Evolutionary conservation across 495 filamentous ascomycete species (phyloP).

Genomic region (Neurospora sp.): DNA sequence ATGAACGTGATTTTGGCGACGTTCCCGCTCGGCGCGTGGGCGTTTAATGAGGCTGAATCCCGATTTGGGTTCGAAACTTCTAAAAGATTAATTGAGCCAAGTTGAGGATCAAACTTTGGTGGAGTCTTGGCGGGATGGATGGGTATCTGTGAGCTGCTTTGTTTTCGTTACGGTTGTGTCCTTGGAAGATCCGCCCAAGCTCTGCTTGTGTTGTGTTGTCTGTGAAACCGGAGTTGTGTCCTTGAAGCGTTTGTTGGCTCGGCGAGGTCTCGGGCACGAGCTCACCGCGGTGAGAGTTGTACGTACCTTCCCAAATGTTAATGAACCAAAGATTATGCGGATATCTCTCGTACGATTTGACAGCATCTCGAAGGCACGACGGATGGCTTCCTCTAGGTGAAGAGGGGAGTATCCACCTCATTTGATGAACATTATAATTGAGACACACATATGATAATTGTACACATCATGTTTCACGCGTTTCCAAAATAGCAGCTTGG

Average conservation of each 20-base stretch:
- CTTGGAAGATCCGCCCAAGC: neutral
- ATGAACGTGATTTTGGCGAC: neutral
- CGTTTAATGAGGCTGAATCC: neutral
- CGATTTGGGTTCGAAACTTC: neutral
- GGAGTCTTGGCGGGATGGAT: neutral
- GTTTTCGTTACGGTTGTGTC: neutral
- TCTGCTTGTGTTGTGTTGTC: neutral
- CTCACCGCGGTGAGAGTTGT: neutral
- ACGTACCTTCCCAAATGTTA: neutral
- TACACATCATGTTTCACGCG: neutral
- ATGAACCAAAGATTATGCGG: neutral
- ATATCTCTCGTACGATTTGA: neutral
- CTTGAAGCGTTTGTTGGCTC: neutral
- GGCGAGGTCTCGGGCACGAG: neutral
- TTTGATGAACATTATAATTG: neutral
- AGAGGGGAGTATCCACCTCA: neutral
- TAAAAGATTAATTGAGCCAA: neutral
- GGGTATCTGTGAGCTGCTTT: neutral
- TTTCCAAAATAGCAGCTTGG: neutral
- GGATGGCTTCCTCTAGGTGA: neutral
- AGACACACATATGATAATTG: neutral
- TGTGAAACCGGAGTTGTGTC: neutral
- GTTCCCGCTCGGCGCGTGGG: neutral
- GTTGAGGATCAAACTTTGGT: neutral
- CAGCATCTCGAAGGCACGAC: neutral